Percentiles rank a stretch among this genome's conserved stretches.
phyloP scores from a whole-genome alignment of 1,139 yeast species.

The Kluyveromyces sp. region DNA sequence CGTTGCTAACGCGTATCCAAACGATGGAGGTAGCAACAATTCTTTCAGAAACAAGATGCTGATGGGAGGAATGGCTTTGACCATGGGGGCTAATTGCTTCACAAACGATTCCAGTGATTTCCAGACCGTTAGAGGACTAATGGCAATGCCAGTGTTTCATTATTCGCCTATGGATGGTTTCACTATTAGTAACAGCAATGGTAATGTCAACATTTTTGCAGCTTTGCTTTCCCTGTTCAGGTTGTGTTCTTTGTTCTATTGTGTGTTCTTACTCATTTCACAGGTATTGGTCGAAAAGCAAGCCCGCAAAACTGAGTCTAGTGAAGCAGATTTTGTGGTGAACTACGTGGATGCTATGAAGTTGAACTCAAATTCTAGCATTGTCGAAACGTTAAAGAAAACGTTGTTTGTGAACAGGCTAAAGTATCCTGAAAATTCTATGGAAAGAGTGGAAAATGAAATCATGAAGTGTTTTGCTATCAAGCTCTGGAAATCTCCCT shows the following conservation, averaged over 20 bases:
- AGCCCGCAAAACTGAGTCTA: slow-evolving; percentile 5
- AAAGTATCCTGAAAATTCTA: slow-evolving; percentile 20
- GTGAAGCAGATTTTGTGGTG: slow-evolving; percentile 19
- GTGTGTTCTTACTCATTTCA: slow-evolving; percentile 11
- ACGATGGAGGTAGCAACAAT: slow-evolving; percentile 7
- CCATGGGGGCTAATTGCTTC: slow-evolving; percentile 31
- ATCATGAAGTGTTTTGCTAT: slow-evolving; percentile 28
- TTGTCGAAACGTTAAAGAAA: slow-evolving; percentile 16
- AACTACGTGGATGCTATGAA: slow-evolving; percentile 17
- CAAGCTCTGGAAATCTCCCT: slow-evolving; percentile 20
- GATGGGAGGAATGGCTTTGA: slow-evolving; percentile 31
- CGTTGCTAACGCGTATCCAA: slow-evolving; percentile 21
- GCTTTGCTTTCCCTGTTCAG: slow-evolving; percentile 24
- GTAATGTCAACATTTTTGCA: slow-evolving; percentile 23
- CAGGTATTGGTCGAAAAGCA: slow-evolving; percentile 14
- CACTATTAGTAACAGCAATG: slow-evolving; percentile 19
- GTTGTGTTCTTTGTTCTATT: slow-evolving; percentile 13
- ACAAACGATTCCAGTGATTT: slow-evolving; percentile 28
- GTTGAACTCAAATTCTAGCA: slow-evolving; percentile 12
- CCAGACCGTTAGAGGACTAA: slow-evolving; percentile 26
- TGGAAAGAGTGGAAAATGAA: slow-evolving; percentile 23
- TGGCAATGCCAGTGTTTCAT: slow-evolving; percentile 30
- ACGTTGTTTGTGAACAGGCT: slow-evolving; percentile 16
- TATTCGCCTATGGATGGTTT: slow-evolving; percentile 28
- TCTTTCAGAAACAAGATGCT: slow-evolving; percentile 27